Conservation (phyloP, 805 yeast species). For the Candida multigemmis region DNA sequence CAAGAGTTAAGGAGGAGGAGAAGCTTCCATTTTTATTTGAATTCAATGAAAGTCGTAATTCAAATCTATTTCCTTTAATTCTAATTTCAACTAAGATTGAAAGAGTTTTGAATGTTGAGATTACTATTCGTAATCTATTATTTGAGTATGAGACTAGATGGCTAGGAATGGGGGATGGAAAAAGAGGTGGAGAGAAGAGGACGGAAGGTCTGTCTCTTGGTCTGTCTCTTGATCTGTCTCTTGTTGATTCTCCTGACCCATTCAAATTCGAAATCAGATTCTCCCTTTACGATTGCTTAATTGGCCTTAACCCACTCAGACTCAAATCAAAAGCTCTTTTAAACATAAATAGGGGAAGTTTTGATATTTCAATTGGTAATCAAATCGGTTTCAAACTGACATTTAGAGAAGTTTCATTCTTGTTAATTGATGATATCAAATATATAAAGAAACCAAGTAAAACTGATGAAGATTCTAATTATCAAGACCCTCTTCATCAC, state of each 20-base stretch:
- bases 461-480: too few relatives aligned
- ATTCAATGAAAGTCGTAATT: conserved; percentile 7
- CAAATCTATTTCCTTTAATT: conserved; percentile 12
- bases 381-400: conserved; percentile 33
- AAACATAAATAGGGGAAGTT: conserved; percentile 43
- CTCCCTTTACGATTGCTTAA: conserved; percentile 40
- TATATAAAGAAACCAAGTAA: conserved; percentile 6
- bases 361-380: conserved; percentile 34
- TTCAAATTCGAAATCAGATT: conserved; percentile 18
- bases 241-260: neutral
- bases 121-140: conserved; percentile 38
- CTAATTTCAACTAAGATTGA: conserved; percentile 13
- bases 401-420: conserved; percentile 38
- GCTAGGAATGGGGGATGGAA: conserved; percentile 27
- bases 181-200: conserved; percentile 4
- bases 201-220: conserved; percentile 1
- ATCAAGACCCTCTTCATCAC: too few relatives aligned
- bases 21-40: conserved; percentile 13
- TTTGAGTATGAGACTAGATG: conserved; percentile 56
- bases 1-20: conserved; percentile 6
- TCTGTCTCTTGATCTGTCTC: neutral
- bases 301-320: conserved; percentile 59
- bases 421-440: conserved; percentile 55
- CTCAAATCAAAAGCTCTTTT: conserved; percentile 46
- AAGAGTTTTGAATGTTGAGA: conserved; percentile 24